Base-by-base conservation (phyloP, 2,329 filamentous ascomycete genomes). In the Clonostachys chloroleuca region DNA sequence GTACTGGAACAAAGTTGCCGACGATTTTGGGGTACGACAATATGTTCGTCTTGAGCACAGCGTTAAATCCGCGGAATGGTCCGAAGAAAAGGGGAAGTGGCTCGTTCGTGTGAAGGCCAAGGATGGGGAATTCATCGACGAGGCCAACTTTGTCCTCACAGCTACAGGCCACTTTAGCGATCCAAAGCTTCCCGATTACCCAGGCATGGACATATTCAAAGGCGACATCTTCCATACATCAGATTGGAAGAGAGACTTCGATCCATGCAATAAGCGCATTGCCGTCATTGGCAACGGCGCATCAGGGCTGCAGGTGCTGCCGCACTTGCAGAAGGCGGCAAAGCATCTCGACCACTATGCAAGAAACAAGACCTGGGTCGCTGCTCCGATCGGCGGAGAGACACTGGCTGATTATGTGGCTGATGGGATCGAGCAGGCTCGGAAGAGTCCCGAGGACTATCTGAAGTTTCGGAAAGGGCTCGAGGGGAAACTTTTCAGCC, bases 241-340 rank as follows among this genome's bases (percentile, higher is more conserved):
- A 2, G 62, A 62, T 35, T 82, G 78, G 78, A 73, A 75, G 1
- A 59, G 70, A 37, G 58, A 64, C 24, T 74, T 78, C 40, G 69
- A 78, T 44, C 68, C 70, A 47, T 56, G 64, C 14, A 70, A 67
- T 49, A 81, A 80, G 56, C 68, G 63, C 0, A 70, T 81, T 7
- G 76, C 72, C 3, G 65, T 83, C n/a, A 78, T 83, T 44, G 78
- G 78, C 10, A 80, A 77, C 44, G 77, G 77, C 6, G 68, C 77
- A 16, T 77, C 75, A 1, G 78, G 75, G 1, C 68, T 81, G 12
- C 78, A 82, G 51, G 63, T 81, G 18, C 56, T 79, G 8, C 72
- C 77, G 3, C 65, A 39, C 35, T 47, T 49, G n/a, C 48, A 40
- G 6, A 40, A 42, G n/a, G 33, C 44, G 24, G 66, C 68, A 40